Evolutionary conservation across 768 basidiomycete species (phyloP), one percentile per base, ranked within the genome.

Genomic region (Coprinellus micaceus): DNA sequence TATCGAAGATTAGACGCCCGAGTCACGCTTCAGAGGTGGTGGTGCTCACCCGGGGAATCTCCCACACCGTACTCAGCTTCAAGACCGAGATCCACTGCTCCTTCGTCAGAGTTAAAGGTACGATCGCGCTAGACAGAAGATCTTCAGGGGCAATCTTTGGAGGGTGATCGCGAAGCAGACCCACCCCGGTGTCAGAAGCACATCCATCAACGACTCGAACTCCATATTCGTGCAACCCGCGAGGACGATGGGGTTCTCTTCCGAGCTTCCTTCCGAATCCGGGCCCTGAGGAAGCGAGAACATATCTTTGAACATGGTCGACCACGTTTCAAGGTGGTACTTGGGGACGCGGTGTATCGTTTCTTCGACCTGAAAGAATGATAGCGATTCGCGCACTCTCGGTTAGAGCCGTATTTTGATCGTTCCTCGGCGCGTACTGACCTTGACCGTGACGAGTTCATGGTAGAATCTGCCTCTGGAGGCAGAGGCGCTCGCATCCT

Each of bases 241-340:
- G 25, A 54, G 29, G 9, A 25, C 21, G 28, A 54, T 54, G 19
- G 53, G 53, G 19, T 28, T 44, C 11, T 45, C 41, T 12, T 54
- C 53, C 2, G 26, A 24, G 12, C 21, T n/a, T 6, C 53, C 53
- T 45, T 54, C 53, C 12, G 15, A 21, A 4, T 44, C 41, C 12
- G 29, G 21, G 40, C 41, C 53, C 30, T 54, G 53, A 30, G 40
- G 53, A 12, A 54, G 53, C 2, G 11, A 17, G 53, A 54, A 54
- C 53, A 54, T 54, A 21, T 54, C 53, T 29, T 36, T 54, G 43
- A 54, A 54, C 10, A 25, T n/a, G 9, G 17, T 17, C 12, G 53
- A 54, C 40, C 33, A 44, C 2, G 26, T 44, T 10, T 29, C 43
- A n/a, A 54, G 41, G 15, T 47, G 29, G 19, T 54, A 30, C 21